These are phyloP conservation scores for Pythium aquatile DNA, from an alignment of 352 stramenopile species.

Conservation along the genomic window DNA sequence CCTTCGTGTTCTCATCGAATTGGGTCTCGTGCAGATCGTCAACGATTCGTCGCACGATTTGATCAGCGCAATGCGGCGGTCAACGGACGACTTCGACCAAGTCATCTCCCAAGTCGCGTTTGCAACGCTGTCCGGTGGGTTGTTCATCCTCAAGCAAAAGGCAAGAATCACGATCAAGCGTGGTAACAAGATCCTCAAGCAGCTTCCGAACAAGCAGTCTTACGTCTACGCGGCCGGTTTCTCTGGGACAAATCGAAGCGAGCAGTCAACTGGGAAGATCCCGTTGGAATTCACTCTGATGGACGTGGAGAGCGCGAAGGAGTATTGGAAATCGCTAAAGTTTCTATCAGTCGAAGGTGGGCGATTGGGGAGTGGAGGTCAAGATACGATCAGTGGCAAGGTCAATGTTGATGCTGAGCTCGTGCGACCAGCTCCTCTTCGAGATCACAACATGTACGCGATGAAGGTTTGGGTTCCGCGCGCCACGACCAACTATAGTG, in stretches of 20 bases:
- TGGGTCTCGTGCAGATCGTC: conserved; percentile 58
- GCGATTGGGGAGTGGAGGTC: conserved; percentile 39
- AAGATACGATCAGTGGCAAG: conserved; percentile 39
- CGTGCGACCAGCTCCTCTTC: conserved; percentile 52
- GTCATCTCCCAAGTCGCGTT: conserved; percentile 77
- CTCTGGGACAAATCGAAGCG: conserved; percentile 48
- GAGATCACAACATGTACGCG: conserved; percentile 67
- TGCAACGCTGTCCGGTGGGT: conserved; percentile 62
- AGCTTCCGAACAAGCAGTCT: conserved; percentile 48
- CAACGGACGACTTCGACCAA: conserved; percentile 62
- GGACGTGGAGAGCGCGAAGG: conserved; percentile 38
- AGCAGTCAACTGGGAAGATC: conserved; percentile 52
- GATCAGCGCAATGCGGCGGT: conserved; percentile 51
- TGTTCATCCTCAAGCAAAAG: conserved; percentile 54
- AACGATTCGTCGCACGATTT: conserved; percentile 55
- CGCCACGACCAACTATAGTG: conserved; percentile 45
- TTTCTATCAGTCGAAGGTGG: conserved; percentile 70
- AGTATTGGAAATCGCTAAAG: conserved; percentile 75
- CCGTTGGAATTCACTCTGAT: conserved; percentile 55
- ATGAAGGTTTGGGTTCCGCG: conserved; percentile 68
- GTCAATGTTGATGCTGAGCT: conserved; percentile 54
- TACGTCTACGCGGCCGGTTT: conserved; percentile 70
- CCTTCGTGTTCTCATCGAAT: conserved; percentile 66
- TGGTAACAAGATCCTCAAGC: conserved; percentile 49
- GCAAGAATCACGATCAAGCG: conserved; percentile 55